These are phyloP conservation scores for Lignosus rhinocerotis DNA, from an alignment of 1,284 basidiomycete genomes.

Conservation along the genomic window DNA sequence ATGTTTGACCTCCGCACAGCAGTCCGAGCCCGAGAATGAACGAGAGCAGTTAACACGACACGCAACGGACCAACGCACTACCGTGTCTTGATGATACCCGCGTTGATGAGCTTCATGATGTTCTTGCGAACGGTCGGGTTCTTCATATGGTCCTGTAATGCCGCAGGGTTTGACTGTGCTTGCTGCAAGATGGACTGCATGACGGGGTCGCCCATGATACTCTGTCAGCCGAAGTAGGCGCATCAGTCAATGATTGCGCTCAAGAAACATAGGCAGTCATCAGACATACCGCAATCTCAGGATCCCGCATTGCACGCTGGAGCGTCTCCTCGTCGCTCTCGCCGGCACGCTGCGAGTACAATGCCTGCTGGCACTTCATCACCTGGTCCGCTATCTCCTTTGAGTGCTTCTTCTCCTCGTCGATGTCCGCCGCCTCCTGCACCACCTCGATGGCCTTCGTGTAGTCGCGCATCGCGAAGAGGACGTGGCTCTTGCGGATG, in stretches of 20 bases:
- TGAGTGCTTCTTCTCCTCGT: conserved; percentile 77
- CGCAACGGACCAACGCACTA: conserved; percentile 34
- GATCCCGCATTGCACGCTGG: conserved; percentile 94
- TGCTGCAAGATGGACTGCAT: conserved; percentile 96
- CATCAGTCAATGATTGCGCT: not conserved
- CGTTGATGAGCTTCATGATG: conserved; percentile 91
- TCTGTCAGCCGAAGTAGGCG: conserved; percentile 39
- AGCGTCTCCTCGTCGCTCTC: conserved; percentile 95
- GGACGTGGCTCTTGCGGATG: conserved; percentile 89
- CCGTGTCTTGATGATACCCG: conserved; percentile 86
- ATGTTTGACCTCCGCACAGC: conserved; percentile 20
- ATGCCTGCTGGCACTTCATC: conserved; percentile 78
- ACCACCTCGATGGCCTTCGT: conserved; percentile 83
- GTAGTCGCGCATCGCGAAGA: conserved; percentile 91
- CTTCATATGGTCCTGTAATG: conserved; percentile 97
- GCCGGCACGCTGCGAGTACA: conserved; percentile 79
- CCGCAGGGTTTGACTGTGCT: conserved; percentile 87
- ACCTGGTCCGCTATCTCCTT: conserved; percentile 82
- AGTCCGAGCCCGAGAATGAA: conserved; percentile 17
- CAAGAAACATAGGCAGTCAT: too few species aligned
- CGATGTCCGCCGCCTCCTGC: conserved; percentile 75
- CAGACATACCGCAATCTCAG: conserved; percentile 77
- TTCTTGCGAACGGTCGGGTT: conserved; percentile 84
- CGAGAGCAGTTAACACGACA: not conserved
- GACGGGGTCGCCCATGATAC: conserved; percentile 83